Evolutionary conservation across 2,329 filamentous ascomycete genomes (phyloP).

Genomic region (Penicillium brasilianum): DNA sequence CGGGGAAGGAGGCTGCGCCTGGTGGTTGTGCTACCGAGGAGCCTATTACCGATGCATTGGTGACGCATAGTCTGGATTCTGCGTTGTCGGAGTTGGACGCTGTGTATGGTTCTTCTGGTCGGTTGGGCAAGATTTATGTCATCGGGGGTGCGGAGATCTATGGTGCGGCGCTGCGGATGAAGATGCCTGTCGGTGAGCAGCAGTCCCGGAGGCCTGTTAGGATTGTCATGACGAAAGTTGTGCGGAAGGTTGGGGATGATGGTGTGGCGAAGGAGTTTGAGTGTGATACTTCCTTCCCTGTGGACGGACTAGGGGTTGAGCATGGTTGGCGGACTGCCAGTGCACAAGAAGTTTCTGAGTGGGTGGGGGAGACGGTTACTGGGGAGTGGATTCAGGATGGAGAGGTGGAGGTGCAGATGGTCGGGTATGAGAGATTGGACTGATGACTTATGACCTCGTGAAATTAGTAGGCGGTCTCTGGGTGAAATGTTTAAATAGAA

Average conservation of each 20-base stretch:
- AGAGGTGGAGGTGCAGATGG: slow-evolving; percentile 55
- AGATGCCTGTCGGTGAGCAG: background rate
- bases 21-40: slow-evolving; percentile 14
- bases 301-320: slow-evolving; percentile 39
- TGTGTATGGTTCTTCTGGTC: slow-evolving; percentile 28
- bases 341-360: slow-evolving; percentile 43
- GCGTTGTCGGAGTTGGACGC: slow-evolving; percentile 55
- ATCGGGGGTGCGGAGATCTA: slow-evolving; percentile 94
- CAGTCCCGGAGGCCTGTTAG: slow-evolving; percentile 30
- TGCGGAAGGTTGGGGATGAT: slow-evolving; percentile 30
- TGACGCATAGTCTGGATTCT: slow-evolving; percentile 63
- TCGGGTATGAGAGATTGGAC: slow-evolving; percentile 48
- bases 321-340: slow-evolving; percentile 42
- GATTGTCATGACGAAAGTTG: slow-evolving; percentile 50
- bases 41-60: slow-evolving; percentile 50
- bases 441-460: background rate
- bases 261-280: slow-evolving; percentile 43
- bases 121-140: slow-evolving; percentile 71
- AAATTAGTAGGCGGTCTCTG: background rate
- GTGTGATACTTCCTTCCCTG: slow-evolving; percentile 56
- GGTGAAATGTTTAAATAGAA: background rate
- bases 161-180: slow-evolving; percentile 63
- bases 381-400: slow-evolving; percentile 55
- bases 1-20: slow-evolving; percentile 1
- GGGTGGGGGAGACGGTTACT: slow-evolving; percentile 50